Base-by-base conservation (phyloP, 1,284 basidiomycete species). In the Boletus hoseneyae region DNA sequence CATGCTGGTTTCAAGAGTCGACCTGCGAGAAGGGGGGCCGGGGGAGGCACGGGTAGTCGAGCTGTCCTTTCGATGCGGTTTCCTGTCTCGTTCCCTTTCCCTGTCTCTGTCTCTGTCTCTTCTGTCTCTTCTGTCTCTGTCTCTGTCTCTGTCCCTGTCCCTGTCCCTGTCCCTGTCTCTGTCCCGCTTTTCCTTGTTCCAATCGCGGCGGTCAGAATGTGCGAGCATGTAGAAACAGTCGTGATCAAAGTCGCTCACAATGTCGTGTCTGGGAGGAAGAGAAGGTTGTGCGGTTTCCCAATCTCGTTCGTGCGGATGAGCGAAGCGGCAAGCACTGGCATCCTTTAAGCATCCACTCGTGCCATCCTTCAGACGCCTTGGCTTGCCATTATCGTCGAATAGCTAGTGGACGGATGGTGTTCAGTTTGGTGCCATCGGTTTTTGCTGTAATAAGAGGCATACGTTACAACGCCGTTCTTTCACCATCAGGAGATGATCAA, bases 391-490 rank as follows among this genome's bases (percentile, higher is more conserved):
- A 42, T 66, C 65, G 25, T 66, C 65, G 25, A 47, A 66, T 19
- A 69, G 37, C 65, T 66, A 34, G 18, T 16, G 15, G 32, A 39
- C 16, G 18, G 21, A 11, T 25, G 27, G 16, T 30, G 52, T 52
- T 50, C 64, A 58, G 35, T 9, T 33, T 15, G 23, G 45, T 43
- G 29, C 11, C n/a, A 36, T 34, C 10, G 19, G 35, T 16, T 34
- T n/a, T n/a, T n/a, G 29, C 10, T 45, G 19, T 18, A 21, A 38
- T 18, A 18, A 40, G 36, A 47, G 40, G 65, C 67, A 48, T 58
- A 70, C 65, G 23, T 66, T 66, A 16, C 65, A 66, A 4, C 65
- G 65, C 25, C 48, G 57, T 54, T 56, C 53, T 48, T 66, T 66
- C 30, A 1, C 21, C 47, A 41, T 56, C 7, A 9, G 18, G 19